Evolutionary conservation across 1,139 yeast species (phyloP).

Genomic region (Suhomyces panamericanus): DNA sequence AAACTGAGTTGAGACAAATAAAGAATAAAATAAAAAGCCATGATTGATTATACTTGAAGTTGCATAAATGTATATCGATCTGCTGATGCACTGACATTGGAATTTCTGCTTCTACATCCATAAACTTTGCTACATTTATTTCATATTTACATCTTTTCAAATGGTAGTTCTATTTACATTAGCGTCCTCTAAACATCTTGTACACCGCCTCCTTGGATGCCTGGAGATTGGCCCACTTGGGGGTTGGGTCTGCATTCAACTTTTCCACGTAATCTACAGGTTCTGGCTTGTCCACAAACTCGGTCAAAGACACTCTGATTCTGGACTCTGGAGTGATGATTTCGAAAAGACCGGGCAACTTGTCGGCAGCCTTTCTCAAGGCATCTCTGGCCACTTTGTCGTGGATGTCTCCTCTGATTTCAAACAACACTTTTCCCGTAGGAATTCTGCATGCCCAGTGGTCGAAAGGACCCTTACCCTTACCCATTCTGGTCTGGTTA

Average conservation of each 20-base stretch:
- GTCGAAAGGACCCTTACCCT: constrained; percentile 97
- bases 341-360: constrained; percentile 90
- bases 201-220: constrained; percentile 53
- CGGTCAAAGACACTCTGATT: constrained; percentile 71
- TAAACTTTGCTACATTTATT: neutral
- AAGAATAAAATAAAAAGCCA: too few species aligned
- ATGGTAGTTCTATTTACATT: constrained; percentile 4
- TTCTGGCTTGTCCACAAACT: constrained; percentile 43
- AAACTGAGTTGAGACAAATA: too few species aligned
- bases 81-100: neutral
- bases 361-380: constrained; percentile 85
- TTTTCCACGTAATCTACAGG: constrained; percentile 56
- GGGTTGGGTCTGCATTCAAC: constrained; percentile 64
- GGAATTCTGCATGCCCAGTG: constrained; percentile 98
- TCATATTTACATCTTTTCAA: neutral
- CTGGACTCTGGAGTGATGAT: constrained; percentile 67
- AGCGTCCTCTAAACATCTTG: constrained; percentile 56
- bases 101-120: neutral
- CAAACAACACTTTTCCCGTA: constrained; percentile 90
- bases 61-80: neutral
- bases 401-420: constrained; percentile 77
- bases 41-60: neutral
- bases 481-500: constrained; percentile 99
- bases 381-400: constrained; percentile 91
- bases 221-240: constrained; percentile 53